Conservation (phyloP, 2,329 filamentous ascomycete species). For the Curvularia hawaiiensis region DNA sequence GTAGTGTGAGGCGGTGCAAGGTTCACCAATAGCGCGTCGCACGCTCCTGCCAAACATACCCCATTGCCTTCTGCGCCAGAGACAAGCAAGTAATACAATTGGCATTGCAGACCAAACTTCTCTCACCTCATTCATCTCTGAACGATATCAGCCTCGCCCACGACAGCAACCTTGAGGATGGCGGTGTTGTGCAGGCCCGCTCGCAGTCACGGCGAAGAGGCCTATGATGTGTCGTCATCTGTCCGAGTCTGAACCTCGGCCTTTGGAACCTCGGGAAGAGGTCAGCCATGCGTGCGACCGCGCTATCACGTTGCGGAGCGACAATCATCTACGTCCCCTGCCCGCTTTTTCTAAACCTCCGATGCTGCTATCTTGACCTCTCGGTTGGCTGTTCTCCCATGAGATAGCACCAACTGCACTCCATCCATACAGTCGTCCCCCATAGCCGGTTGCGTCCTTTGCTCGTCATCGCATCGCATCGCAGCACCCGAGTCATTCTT, state of each 20-base stretch:
- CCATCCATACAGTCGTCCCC: constrained; percentile 12
- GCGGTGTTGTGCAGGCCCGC: neutral
- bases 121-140: neutral
- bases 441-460: constrained; percentile 24
- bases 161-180: neutral
- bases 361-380: constrained; percentile 13
- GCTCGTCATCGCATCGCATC: constrained; percentile 22
- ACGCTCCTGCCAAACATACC: constrained; percentile 21
- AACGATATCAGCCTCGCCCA: neutral
- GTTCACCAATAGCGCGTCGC: constrained; percentile 19
- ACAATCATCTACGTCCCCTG: constrained; percentile 20
- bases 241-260: constrained; percentile 37
- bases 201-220: constrained; percentile 1
- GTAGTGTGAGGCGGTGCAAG: constrained; percentile 10
- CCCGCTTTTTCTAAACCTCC: constrained; percentile 19
- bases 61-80: constrained; percentile 4
- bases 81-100: neutral
- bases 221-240: constrained; percentile 14
- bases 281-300: constrained; percentile 36
- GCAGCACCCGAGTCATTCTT: constrained; percentile 5
- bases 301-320: constrained; percentile 30
- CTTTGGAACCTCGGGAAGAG: constrained; percentile 44
- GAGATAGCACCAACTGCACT: constrained; percentile 26
- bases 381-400: constrained; percentile 20
- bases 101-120: neutral